Evolutionary conservation across 257 asterid genomes (phyloP).

Genomic region (Sherardia arvensis): DNA sequence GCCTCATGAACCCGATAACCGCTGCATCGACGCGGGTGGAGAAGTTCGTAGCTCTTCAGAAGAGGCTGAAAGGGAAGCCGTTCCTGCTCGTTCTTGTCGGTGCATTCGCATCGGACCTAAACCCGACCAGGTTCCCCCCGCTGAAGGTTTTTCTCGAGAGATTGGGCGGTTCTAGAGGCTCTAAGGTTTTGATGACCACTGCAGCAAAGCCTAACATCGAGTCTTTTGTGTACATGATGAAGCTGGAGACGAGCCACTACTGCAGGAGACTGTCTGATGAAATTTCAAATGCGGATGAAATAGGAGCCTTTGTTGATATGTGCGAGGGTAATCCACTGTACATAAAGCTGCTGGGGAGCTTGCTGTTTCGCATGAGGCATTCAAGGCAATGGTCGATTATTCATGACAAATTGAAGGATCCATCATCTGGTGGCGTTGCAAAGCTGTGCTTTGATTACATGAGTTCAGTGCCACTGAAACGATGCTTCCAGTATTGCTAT

Average conservation of each 20-base stretch:
- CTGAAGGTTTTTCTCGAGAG: conserved; percentile 1
- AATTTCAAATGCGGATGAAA: too few relatives aligned
- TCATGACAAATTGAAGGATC: not conserved
- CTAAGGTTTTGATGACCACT: conserved; percentile 16
- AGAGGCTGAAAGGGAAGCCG: conserved; percentile 1
- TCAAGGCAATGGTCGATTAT: too few relatives aligned
- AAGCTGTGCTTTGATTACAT: too few relatives aligned
- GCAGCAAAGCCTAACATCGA: not conserved
- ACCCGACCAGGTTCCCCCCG: not conserved
- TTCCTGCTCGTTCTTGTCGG: conserved; percentile 19
- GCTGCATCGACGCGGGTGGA: not conserved
- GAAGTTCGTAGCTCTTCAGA: not conserved
- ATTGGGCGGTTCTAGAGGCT: conserved; percentile 15
- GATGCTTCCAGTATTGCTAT: too few relatives aligned
- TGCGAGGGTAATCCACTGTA: too few relatives aligned
- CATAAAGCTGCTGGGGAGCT: too few relatives aligned
- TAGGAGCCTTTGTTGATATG: too few relatives aligned
- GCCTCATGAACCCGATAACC: not conserved
- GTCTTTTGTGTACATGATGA: not conserved
- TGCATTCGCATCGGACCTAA: conserved; percentile 8
- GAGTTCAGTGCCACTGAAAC: too few relatives aligned
- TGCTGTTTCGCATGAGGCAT: too few relatives aligned
- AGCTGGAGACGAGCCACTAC: not conserved
- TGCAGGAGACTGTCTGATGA: conserved; percentile 14
- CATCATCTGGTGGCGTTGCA: not conserved